A percentile compares a stretch with the other conserved stretches of the same genome.
phyloP scores from a whole-genome alignment of 2,329 filamentous ascomycete species.

The Exophiala mesophila region DNA sequence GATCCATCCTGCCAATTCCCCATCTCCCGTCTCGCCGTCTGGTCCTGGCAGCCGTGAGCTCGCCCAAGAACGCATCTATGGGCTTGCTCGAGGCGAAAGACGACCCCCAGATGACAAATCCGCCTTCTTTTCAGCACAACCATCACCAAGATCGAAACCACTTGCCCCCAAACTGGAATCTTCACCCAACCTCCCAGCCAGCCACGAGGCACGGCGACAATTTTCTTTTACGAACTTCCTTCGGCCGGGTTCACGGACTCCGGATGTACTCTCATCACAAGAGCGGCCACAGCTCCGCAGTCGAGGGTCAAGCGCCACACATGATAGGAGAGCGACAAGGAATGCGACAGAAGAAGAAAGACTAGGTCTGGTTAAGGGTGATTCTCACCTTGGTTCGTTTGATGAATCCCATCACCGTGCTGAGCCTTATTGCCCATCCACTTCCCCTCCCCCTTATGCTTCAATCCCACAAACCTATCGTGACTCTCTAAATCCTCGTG shows the following conservation, averaged over 20 bases:
- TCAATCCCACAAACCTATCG: constrained; percentile 11
- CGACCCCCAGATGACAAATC: constrained; percentile 37
- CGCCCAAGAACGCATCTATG: constrained; percentile 46
- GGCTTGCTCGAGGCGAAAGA: constrained; percentile 41
- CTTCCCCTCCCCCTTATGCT: constrained; percentile 8
- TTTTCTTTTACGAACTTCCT: constrained; percentile 94
- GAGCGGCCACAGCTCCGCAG: constrained; percentile 22
- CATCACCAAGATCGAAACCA: constrained; percentile 25
- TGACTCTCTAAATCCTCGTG: constrained; percentile 15
- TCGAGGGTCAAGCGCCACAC: constrained; percentile 24
- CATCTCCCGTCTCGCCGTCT: constrained; percentile 32
- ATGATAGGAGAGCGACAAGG: constrained; percentile 34
- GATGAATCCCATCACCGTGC: constrained; percentile 19
- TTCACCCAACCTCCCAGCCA: constrained; percentile 15
- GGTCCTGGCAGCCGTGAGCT: constrained; percentile 28
- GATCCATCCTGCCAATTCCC: constrained; percentile 46
- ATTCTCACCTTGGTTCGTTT: constrained; percentile 39
- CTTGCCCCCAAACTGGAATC: constrained; percentile 21
- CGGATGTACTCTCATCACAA: constrained; percentile 16
- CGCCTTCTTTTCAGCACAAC: constrained; percentile 6
- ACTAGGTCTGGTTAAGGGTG: constrained; percentile 75
- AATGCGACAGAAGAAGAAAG: constrained; percentile 75
- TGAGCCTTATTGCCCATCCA: constrained; percentile 14
- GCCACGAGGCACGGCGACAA: constrained; percentile 57
- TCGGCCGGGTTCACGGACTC: constrained; percentile 41